phyloP scores from a whole-genome alignment of 257 asterid genomes.

The Verbascum thapsus region DNA sequence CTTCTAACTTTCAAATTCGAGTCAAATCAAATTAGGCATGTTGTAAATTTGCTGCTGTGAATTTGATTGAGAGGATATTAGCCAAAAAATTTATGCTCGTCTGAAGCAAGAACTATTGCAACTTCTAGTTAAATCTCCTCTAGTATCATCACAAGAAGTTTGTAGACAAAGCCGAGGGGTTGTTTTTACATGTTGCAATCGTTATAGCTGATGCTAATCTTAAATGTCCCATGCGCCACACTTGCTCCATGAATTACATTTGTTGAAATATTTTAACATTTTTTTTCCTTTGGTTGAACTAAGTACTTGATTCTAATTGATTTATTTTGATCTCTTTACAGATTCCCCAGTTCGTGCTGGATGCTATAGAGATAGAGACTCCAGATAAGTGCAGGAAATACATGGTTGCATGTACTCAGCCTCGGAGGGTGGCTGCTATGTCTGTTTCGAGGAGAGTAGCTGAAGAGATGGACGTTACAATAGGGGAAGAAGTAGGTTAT shows the following conservation, averaged over 20 bases:
- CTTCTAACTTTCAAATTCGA: no score
- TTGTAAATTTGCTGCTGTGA: background rate
- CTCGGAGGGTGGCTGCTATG: slow-evolving; percentile 98
- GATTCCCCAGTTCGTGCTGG: slow-evolving; percentile 97
- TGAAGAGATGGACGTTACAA: slow-evolving; percentile 95
- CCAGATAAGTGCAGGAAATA: slow-evolving; percentile 72
- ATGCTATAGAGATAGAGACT: slow-evolving; percentile 67
- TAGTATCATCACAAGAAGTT: background rate
- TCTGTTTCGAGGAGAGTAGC: slow-evolving; percentile 97
- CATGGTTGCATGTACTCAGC: slow-evolving; percentile 98
- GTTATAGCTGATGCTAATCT: background rate
- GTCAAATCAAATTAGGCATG: no score
- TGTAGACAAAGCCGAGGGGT: no score
- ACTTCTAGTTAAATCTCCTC: no score
- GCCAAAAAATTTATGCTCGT: background rate
- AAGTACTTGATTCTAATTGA: background rate
- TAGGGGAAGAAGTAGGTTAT: slow-evolving; percentile 98
- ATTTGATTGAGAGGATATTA: background rate
- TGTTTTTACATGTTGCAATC: background rate
- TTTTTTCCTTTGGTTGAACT: background rate
- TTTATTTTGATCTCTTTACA: slow-evolving; percentile 26
- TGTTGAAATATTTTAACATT: background rate
- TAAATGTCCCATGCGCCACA: background rate
- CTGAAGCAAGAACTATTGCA: background rate
- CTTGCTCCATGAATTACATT: no score